Evolutionary conservation across 2,329 filamentous ascomycete genomes (phyloP).

Genomic region (Beauveria medogensis): DNA sequence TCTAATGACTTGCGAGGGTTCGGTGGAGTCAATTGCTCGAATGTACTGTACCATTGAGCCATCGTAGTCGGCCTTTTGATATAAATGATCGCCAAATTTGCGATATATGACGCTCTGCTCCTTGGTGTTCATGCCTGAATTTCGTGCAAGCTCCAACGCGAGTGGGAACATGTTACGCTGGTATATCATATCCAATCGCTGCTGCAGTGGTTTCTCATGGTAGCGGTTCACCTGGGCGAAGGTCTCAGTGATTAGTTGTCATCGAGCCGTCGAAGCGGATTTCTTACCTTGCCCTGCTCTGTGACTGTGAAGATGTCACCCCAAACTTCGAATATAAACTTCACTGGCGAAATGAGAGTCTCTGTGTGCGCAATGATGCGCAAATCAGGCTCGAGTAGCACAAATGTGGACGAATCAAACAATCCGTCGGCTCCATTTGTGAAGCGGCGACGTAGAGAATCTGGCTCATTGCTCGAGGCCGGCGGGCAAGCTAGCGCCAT

Average conservation of each 20-base stretch:
- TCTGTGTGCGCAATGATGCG: conserved; percentile 87
- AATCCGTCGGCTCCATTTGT: conserved; percentile 68
- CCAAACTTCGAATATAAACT: conserved; percentile 79
- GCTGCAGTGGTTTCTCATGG: conserved; percentile 81
- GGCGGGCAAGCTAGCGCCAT: conserved; percentile 79
- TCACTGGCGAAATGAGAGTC: conserved; percentile 70
- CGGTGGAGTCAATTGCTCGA: conserved; percentile 89
- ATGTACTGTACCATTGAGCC: conserved; percentile 99
- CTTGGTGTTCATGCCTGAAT: conserved; percentile 67
- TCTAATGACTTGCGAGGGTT: conserved; percentile 91
- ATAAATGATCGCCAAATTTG: conserved; percentile 88
- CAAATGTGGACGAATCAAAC: conserved; percentile 82
- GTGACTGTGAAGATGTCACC: conserved; percentile 85
- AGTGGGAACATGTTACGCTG: conserved; percentile 87
- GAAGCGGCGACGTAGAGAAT: conserved; percentile 61
- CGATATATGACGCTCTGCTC: conserved; percentile 90
- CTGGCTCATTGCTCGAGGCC: conserved; percentile 46
- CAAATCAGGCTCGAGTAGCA: conserved; percentile 83
- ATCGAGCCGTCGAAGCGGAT: not conserved
- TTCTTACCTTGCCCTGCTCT: conserved; percentile 75
- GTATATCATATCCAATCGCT: conserved; percentile 88
- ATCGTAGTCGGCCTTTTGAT: conserved; percentile 92
- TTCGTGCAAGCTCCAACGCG: conserved; percentile 88
- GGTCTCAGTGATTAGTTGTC: not conserved
- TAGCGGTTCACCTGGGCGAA: conserved; percentile 65